Evolutionary conservation across 257 asterid species (phyloP).

Genomic region (Capsicum baccatum): DNA sequence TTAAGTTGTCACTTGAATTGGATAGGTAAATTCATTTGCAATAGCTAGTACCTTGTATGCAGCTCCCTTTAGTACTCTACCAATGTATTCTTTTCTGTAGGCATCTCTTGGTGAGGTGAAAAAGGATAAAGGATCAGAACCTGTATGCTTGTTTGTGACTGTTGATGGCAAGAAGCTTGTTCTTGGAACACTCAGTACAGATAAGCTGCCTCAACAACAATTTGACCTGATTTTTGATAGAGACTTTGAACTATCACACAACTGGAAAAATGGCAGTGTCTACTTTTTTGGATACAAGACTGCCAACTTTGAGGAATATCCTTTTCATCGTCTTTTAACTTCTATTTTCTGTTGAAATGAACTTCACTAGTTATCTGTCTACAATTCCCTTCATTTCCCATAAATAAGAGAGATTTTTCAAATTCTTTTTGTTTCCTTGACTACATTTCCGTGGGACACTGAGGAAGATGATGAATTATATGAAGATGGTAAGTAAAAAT

Average conservation of each 20-base stretch:
- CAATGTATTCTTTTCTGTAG: not conserved
- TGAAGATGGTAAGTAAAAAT: conserved; percentile 25
- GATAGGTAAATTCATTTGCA: not conserved
- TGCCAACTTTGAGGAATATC: conserved; percentile 20
- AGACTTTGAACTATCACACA: conserved; percentile 39
- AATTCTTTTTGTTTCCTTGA: conserved; percentile 27
- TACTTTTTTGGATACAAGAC: conserved; percentile 35
- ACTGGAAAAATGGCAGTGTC: conserved; percentile 36
- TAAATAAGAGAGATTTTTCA: not conserved
- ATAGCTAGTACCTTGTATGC: not conserved
- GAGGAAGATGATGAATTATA: conserved; percentile 7
- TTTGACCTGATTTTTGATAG: conserved; percentile 37
- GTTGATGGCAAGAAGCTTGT: conserved; percentile 32
- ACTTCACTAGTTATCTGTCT: not conserved
- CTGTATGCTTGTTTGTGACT: conserved; percentile 33
- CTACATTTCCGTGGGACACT: conserved; percentile 17
- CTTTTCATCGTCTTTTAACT: not conserved
- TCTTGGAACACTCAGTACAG: conserved; percentile 35
- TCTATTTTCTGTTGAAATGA: not conserved
- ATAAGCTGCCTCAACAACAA: conserved; percentile 37
- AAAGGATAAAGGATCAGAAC: conserved; percentile 29
- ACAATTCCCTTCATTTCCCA: not conserved
- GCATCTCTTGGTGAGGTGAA: conserved; percentile 35
- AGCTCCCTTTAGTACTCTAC: not conserved
- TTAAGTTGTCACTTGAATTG: not conserved